A percentile compares a stretch with the other conserved stretches of the same genome.
Conservation (phyloP, 2,329 filamentous ascomycete species). For the Didymella pomorum region DNA sequence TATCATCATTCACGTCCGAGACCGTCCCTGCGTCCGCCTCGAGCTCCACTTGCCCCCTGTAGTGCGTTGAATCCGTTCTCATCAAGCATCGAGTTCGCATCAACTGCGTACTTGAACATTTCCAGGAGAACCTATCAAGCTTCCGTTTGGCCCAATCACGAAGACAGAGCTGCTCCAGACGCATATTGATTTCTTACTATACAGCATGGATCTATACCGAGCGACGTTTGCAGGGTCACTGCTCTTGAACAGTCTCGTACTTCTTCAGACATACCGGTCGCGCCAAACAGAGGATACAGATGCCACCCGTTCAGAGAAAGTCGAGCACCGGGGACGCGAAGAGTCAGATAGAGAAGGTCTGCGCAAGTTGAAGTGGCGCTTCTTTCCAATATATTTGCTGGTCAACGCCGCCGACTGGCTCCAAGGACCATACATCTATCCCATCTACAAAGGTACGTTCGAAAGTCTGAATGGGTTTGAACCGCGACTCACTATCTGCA, state of each 20-base stretch:
- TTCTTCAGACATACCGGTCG: constrained; percentile 39
- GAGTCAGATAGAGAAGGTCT: constrained; percentile 41
- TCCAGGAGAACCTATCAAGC: not conserved
- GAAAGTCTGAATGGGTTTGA: not conserved
- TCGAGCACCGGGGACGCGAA: constrained; percentile 35
- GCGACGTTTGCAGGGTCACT: constrained; percentile 40
- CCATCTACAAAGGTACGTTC: constrained; percentile 57
- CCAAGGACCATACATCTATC: constrained; percentile 61
- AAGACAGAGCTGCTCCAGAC: not conserved
- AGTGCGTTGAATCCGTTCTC: not conserved
- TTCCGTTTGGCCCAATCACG: not conserved
- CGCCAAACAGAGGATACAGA: constrained; percentile 22
- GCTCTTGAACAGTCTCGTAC: constrained; percentile 37
- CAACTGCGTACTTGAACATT: not conserved
- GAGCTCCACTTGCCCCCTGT: not conserved
- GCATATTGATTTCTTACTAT: not conserved
- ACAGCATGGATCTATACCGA: constrained; percentile 44
- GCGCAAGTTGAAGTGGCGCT: constrained; percentile 51
- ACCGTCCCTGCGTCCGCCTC: constrained; percentile 1
- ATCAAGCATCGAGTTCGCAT: not conserved
- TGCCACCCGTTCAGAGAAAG: constrained; percentile 27
- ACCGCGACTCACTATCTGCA: constrained; percentile 22
- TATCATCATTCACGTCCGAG: constrained; percentile 10
- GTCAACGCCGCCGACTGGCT: constrained; percentile 59
- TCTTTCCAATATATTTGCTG: constrained; percentile 56